phyloP scores from a whole-genome alignment of 2,329 filamentous ascomycete genomes.

The Thermomyces lanuginosus region DNA sequence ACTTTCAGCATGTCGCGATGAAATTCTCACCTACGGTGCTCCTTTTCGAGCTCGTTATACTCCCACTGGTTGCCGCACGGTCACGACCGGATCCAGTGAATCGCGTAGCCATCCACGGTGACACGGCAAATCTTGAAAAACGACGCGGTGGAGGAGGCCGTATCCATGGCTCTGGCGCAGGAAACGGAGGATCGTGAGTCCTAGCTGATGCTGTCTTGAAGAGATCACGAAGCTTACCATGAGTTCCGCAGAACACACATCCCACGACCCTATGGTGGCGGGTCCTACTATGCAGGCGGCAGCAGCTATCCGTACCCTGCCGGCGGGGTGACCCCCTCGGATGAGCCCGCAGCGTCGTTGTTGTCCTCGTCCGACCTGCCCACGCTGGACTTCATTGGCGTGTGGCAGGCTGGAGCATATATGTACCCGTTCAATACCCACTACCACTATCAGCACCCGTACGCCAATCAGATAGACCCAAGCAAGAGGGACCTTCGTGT shows the following conservation, averaged over 20 bases:
- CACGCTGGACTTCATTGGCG: slow-evolving; percentile 33
- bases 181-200: too few relatives aligned
- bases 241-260: too few relatives aligned
- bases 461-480: slow-evolving; percentile 13
- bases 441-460: slow-evolving; percentile 32
- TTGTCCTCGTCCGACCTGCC: slow-evolving; percentile 32
- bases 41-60: slow-evolving; percentile 15
- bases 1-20: slow-evolving; percentile 20
- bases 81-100: slow-evolving; percentile 12
- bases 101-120: slow-evolving; percentile 3
- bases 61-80: slow-evolving; percentile 15
- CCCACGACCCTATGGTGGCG: slow-evolving; percentile 33
- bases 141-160: slow-evolving; percentile 34
- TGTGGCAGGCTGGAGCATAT: slow-evolving; percentile 41
- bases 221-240: too few relatives aligned
- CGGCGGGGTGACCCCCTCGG: slow-evolving; percentile 20
- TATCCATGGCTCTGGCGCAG: too few relatives aligned
- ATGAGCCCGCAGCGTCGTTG: slow-evolving; percentile 36
- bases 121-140: slow-evolving; percentile 25
- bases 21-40: slow-evolving; percentile 12
- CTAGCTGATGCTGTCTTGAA: too few relatives aligned
- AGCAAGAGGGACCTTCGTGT: slow-evolving; percentile 36
- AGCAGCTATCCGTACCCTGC: slow-evolving; percentile 34
- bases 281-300: slow-evolving; percentile 40
- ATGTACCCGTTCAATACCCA: slow-evolving; percentile 37